Base-by-base conservation (phyloP, 805 yeast species). In the Candida fluviatilis region DNA sequence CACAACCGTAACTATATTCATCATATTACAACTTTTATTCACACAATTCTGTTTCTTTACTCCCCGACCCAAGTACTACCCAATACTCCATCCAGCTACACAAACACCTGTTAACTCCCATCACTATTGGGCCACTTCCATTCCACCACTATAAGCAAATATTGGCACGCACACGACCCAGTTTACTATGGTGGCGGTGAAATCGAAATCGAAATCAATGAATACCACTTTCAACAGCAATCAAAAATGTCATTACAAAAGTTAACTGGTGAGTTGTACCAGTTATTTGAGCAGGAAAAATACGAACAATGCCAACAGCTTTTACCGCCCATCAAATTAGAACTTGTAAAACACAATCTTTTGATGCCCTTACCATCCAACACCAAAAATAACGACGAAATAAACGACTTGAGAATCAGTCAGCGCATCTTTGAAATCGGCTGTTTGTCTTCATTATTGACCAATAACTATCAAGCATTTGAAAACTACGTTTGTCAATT, bases 381-480 rank as follows among this genome's bases (percentile, higher is more conserved):
- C 43, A 51, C 69, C 62, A 37, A 51, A 60, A 39, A 60, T 46
- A 36, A 60, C 50, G 58, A 62, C 51, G 73, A 73, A 40, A 56
- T 78, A 25, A 76, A 74, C 41, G 96, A 90, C 62, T 72, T 89
- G 40, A 70, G 75, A 43, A 85, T 88, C 28, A 80, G 95, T 5
- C 80, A 95, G 49, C 78, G 84, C 29, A 84, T 91, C 31, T 67
- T 93, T 36, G 98, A 93, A 59, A 77, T 89, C 42, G 96, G 96
- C 10, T 95, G 95, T 0, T 67, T 91, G 37, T 75, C 85, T 13
- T 75, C 90, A 35, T 78, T 93, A 44, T 82, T 82, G 48, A 58
- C 75, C 31, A 63, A 73, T 25, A 73, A 84, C 45, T 76, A 82
- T 51, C 73, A 63, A 15, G 72, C 74, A n/a, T 87, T 89, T 54